Percentiles rank a stretch among this genome's conserved stretches.
Conservation (phyloP, 148 eudicot species). For the Persicaria maculosa region DNA sequence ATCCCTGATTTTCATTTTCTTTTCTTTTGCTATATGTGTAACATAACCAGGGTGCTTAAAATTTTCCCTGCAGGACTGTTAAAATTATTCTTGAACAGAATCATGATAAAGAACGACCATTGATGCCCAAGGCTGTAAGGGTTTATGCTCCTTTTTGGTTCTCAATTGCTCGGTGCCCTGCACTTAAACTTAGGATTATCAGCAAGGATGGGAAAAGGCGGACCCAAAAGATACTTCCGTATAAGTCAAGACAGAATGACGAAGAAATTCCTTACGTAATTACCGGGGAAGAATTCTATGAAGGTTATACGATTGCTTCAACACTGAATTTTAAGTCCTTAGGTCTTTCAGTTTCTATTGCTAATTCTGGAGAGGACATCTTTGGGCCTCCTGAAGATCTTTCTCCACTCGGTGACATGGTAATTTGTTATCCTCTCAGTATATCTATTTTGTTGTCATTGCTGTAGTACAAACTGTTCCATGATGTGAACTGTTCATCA, state of each 20-base stretch:
- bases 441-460: background rate
- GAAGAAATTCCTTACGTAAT: conserved; percentile 58
- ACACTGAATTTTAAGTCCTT: conserved; percentile 68
- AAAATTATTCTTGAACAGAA: conserved; percentile 79
- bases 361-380: conserved; percentile 38
- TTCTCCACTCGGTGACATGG: conserved; percentile 91
- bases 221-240: conserved; percentile 36
- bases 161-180: conserved; percentile 76
- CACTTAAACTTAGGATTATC: conserved; percentile 57
- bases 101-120: conserved; percentile 48
- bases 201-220: conserved; percentile 31
- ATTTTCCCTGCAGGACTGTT: conserved; percentile 49
- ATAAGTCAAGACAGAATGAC: conserved; percentile 38
- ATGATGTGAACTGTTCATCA: background rate
- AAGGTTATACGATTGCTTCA: conserved; percentile 82
- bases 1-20: conserved; percentile 1
- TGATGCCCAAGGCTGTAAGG: conserved; percentile 54
- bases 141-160: conserved; percentile 90
- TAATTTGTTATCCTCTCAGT: conserved; percentile 20
- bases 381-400: conserved; percentile 79
- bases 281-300: conserved; percentile 79
- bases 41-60: background rate
- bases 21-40: background rate
- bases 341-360: conserved; percentile 63
- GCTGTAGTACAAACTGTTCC: background rate